Conservation (phyloP, 1,139 yeast species). For the Lodderomyces orthopsilosis region DNA sequence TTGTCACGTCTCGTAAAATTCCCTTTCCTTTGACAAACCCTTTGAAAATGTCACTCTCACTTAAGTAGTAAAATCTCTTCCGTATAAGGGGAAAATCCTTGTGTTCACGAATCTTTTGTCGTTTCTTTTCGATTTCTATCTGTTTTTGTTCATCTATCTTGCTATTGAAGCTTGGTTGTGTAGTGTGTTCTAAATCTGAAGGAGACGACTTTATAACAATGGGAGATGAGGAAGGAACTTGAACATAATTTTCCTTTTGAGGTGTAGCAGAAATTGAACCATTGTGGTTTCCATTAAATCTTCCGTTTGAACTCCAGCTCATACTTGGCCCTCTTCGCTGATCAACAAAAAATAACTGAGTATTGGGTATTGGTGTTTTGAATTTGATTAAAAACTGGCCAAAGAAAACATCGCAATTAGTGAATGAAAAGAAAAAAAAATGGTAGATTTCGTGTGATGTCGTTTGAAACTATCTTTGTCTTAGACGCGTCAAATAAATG, state of each 20-base stretch:
- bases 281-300: neutral
- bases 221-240: slow-evolving; percentile 42
- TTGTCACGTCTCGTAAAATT: slow-evolving; percentile 53
- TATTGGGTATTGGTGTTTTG: no score
- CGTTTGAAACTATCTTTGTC: no score
- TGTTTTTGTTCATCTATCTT: slow-evolving; percentile 24
- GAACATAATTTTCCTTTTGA: slow-evolving; percentile 22
- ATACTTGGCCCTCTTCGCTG: neutral
- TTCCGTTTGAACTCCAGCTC: neutral
- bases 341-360: neutral
- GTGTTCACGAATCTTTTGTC: slow-evolving; percentile 42
- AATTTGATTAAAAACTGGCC: no score
- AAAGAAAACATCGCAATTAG: no score
- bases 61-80: slow-evolving; percentile 44
- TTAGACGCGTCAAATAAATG: no score
- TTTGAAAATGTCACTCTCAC: slow-evolving; percentile 53
- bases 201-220: slow-evolving; percentile 28
- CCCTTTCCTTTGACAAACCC: slow-evolving; percentile 62
- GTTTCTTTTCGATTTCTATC: slow-evolving; percentile 31
- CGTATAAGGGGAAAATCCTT: slow-evolving; percentile 49
- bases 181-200: neutral
- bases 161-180: slow-evolving; percentile 15
- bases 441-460: no score
- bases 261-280: neutral
- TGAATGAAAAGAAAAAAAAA: no score